Conservation (phyloP, 2,329 filamentous ascomycete species). For the Rugonectria rugulosa region DNA sequence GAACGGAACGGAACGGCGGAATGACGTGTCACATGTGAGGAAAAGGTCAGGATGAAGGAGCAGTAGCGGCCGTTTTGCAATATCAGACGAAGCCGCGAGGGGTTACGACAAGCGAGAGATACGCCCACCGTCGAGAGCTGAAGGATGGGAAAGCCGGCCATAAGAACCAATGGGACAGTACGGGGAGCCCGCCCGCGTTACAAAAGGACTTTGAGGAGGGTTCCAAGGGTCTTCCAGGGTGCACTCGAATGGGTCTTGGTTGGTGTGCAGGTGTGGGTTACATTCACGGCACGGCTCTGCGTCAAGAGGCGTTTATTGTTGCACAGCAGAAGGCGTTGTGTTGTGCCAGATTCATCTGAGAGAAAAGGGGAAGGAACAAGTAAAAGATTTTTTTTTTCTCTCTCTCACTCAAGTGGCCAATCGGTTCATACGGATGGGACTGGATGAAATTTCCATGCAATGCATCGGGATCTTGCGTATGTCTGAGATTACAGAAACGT, state of each 20-base stretch:
- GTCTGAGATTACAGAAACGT: too few species aligned
- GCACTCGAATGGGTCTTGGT: background rate
- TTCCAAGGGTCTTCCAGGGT: background rate
- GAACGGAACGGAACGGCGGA: background rate
- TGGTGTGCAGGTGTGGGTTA: background rate
- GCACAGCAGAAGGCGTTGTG: background rate
- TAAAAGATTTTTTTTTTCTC: too few species aligned
- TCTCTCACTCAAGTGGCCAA: too few species aligned
- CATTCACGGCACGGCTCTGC: conserved; percentile 5
- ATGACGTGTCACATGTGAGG: conserved; percentile 22
- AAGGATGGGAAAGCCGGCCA: background rate
- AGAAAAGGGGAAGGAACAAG: too few species aligned
- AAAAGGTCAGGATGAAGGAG: background rate
- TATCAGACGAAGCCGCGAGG: conserved; percentile 1
- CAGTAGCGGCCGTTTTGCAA: conserved; percentile 17
- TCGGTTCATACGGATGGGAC: too few species aligned
- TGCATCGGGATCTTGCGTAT: too few species aligned
- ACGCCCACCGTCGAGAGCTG: conserved; percentile 3
- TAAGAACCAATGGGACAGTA: conserved; percentile 7
- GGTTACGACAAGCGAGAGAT: conserved; percentile 16
- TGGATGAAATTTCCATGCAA: too few species aligned
- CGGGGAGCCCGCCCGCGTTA: conserved; percentile 6
- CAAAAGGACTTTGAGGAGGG: conserved; percentile 2
- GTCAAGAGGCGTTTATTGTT: background rate
- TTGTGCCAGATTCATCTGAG: too few species aligned